A percentile compares a stretch with the other conserved stretches of the same genome.
Evolutionary conservation across 257 asterid genomes (phyloP).

Genomic region (Rhazya stricta): DNA sequence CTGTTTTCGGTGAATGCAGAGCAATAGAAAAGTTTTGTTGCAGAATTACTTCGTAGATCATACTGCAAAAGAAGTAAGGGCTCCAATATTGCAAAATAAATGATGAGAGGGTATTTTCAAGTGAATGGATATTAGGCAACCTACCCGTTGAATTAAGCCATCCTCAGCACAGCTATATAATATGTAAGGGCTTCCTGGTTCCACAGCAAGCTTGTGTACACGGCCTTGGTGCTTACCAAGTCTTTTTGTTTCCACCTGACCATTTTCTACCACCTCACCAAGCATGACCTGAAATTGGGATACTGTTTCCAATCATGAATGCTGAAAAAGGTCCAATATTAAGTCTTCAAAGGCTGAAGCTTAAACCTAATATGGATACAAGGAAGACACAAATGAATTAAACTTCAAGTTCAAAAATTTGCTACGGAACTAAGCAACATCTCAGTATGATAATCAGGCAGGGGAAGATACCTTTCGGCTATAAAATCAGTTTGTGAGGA

Average conservation of each 20-base stretch:
- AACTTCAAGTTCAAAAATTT: neutral
- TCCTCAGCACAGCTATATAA: conserved; percentile 86
- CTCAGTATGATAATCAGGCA: neutral
- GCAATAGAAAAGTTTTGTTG: conserved; percentile 65
- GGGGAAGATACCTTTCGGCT: neutral
- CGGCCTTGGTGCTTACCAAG: conserved; percentile 70
- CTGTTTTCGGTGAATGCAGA: conserved; percentile 32
- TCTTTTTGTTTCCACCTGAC: conserved; percentile 56
- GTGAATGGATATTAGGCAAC: conserved; percentile 19
- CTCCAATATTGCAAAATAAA: conserved; percentile 22
- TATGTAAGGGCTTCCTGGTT: conserved; percentile 44
- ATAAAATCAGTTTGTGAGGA: neutral
- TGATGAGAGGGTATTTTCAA: conserved; percentile 2
- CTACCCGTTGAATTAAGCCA: conserved; percentile 69
- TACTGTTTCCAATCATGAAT: neutral
- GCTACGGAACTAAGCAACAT: neutral
- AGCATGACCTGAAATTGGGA: conserved; percentile 59
- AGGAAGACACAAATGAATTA: neutral
- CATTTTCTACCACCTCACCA: conserved; percentile 52
- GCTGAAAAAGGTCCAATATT: neutral
- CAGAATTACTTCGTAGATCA: conserved; percentile 63
- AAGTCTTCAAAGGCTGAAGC: neutral
- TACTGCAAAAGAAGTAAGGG: conserved; percentile 63
- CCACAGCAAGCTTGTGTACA: conserved; percentile 79
- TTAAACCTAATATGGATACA: neutral